Evolutionary conservation across 805 yeast species (phyloP), one percentile per base, ranked within the genome.

Genomic region (Martiniozyma abietophila): DNA sequence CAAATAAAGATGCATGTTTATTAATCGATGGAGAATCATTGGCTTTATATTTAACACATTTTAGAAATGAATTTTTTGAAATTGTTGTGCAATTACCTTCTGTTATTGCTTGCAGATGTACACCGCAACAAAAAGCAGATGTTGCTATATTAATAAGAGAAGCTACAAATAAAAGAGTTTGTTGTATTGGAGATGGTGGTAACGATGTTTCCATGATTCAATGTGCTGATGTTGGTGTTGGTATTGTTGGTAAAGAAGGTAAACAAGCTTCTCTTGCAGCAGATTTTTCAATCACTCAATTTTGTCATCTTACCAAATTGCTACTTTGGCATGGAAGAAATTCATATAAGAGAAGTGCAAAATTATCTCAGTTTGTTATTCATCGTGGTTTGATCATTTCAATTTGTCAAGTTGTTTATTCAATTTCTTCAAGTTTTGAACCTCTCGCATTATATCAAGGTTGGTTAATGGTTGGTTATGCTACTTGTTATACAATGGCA

Each of bases 101-200:
- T 1, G 97, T 94, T n/a, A 76, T 92, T 50, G 97, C 98, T 1
- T 92, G 98, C 55, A 80, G 99, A 45, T 92, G 99, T 60, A 79
- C 96, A 1, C 99, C 99, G 0, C 97, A 94, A 57, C 99, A 92
- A 51, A 92, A 92, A 55, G 97, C 97, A 0, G 97, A 92, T 53
- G 82, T 94, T 35, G 96, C 97, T 0, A 48, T 72, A 18, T 62
- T 80, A 43, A 92, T 92, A 43, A 71, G 88, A 49, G 72, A 71
- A 39, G 60, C 73, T 20, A 92, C 97, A 0, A 83, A 84, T 5
- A 84, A 83, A 51, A 65, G 98, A 33, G 96, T 89, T 2, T 89
- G 97, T 45, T 92, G 97, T 51, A 94, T 92, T 46, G 99, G 99
- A 37, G 99, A 92, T 58, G 99, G 99, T 49, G 99, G 99, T 48